These are phyloP conservation scores for Hamigera avellanea DNA, from an alignment of 495 filamentous ascomycete species.

Conservation along the genomic window DNA sequence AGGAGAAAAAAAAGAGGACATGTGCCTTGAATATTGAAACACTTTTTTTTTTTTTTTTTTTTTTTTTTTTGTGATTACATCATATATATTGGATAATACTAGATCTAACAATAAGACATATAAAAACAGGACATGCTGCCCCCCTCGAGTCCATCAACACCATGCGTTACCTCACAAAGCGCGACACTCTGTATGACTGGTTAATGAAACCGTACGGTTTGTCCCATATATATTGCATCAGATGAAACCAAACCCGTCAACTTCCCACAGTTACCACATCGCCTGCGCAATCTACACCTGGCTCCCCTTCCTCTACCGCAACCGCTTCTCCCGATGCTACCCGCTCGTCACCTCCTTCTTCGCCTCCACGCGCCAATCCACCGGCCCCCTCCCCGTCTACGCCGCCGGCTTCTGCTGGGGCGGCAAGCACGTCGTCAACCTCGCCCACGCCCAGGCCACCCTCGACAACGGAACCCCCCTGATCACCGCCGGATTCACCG, in stretches of 20 bases:
- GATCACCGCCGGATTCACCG: slow-evolving; percentile 41
- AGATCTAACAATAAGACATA: too few species aligned
- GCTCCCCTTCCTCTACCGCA: slow-evolving; percentile 22
- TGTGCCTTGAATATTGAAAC: too few species aligned
- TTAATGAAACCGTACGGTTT: slow-evolving; percentile 11
- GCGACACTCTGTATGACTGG: slow-evolving; percentile 2
- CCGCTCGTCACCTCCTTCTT: slow-evolving; percentile 23
- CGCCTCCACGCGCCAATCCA: slow-evolving; percentile 25
- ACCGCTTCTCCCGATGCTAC: slow-evolving; percentile 15
- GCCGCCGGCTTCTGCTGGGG: slow-evolving; percentile 52
- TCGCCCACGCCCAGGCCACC: slow-evolving; percentile 18
- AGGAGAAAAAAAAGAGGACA: too few species aligned
- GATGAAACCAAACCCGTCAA: too few species aligned
- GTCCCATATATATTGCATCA: background rate
- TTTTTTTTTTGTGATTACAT: too few species aligned
- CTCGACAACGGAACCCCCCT: slow-evolving; percentile 20
- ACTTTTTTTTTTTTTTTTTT: too few species aligned
- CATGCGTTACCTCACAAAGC: slow-evolving; percentile 3
- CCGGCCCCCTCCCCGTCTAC: slow-evolving; percentile 24
- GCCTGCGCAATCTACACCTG: slow-evolving; percentile 8
- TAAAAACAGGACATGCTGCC: too few species aligned
- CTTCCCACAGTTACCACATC: slow-evolving; percentile 9
- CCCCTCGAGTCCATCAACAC: too few species aligned
- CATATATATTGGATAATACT: too few species aligned
- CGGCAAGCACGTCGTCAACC: slow-evolving; percentile 34